These are phyloP conservation scores for Kalmanozyma brasiliensis DNA, from an alignment of 1,284 basidiomycete species.

Conservation along the genomic window DNA sequence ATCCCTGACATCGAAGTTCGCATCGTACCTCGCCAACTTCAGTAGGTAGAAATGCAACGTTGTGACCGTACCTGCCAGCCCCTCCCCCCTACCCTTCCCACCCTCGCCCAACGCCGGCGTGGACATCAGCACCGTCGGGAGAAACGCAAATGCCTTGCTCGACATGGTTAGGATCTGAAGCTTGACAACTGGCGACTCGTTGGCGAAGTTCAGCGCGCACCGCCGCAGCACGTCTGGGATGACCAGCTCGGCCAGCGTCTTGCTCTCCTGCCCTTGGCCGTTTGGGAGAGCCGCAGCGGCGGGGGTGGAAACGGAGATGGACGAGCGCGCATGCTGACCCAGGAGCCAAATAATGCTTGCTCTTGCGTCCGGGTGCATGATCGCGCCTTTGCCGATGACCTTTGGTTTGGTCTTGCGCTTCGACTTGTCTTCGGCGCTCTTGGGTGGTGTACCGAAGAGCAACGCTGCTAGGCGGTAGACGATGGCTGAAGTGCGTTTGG, in stretches of 20 bases:
- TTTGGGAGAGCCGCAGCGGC: not conserved
- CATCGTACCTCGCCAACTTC: conserved; percentile 56
- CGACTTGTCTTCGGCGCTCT: conserved; percentile 8
- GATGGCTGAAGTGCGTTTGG: conserved; percentile 36
- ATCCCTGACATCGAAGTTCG: conserved; percentile 59
- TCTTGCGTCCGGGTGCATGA: conserved; percentile 45
- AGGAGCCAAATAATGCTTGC: conserved; percentile 62
- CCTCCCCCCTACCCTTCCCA: conserved; percentile 21
- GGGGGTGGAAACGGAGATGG: conserved; percentile 11
- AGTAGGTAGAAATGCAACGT: conserved; percentile 54
- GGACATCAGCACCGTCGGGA: conserved; percentile 18
- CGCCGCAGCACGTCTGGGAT: conserved; percentile 62
- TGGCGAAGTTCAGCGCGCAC: conserved; percentile 57
- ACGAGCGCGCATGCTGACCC: conserved; percentile 56
- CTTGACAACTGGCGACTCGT: conserved; percentile 52
- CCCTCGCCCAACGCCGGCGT: conserved; percentile 12
- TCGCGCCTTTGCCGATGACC: conserved; percentile 51
- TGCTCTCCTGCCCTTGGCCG: conserved; percentile 2
- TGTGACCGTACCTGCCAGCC: conserved; percentile 22
- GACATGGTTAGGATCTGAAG: conserved; percentile 59
- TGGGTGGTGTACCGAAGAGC: conserved; percentile 48
- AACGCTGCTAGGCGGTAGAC: conserved; percentile 47
- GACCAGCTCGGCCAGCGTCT: conserved; percentile 56
- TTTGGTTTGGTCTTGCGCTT: conserved; percentile 31
- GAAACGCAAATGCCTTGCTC: conserved; percentile 52